Evolutionary conservation across 108 stramenopile species (phyloP), one percentile per base, ranked within the genome.

Genomic region (Nitzschia palea): DNA sequence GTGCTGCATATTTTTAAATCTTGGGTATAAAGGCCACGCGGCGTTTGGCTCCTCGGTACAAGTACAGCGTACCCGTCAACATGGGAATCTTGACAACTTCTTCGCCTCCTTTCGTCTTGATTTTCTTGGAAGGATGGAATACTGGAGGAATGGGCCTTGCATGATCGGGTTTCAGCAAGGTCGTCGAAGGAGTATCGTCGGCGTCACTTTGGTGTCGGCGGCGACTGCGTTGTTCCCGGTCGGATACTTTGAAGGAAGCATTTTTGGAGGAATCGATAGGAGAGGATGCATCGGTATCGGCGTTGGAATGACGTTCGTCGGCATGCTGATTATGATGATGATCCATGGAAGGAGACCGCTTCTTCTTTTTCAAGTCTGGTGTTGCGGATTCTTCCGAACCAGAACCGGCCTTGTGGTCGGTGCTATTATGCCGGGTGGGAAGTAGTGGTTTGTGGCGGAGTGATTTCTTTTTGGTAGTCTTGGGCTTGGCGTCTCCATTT

Each of bases 21-120:
- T 74, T 74, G 18, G 79, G 77, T 55, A 84, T 57, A 68, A 86
- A 86, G 34, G 63, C 80, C 20, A 76, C 85, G 33, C 79, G 67
- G 34, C 77, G 80, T 32, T 73, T 55, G 14, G 58, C 57, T 22
- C 85, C 85, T 15, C 71, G 59, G 61, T 76, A 83, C 43, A 86
- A 59, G 61, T 79, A 83, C 37, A 86, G 82, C 15, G 82, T 80
- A 36, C 86, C 82, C 20, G 86, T 86, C 33, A 73, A 55, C 74
- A 84, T 71, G 15, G 61, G 55, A 27, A 84, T 74, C 44, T 82
- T 86, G 34, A 83, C 77, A 17, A 80, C 79, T 47, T 78, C 80
- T 27, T 76, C 77, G 15, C 66, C 60, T 29, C 53, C 66, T 22
- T 55, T 59, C 4, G 26, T 62, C 31, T 83, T 80, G 14, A 60